Evolutionary conservation across 2,329 filamentous ascomycete genomes (phyloP), one percentile per base, ranked within the genome.

Genomic region (Cladophialophora carrionii): DNA sequence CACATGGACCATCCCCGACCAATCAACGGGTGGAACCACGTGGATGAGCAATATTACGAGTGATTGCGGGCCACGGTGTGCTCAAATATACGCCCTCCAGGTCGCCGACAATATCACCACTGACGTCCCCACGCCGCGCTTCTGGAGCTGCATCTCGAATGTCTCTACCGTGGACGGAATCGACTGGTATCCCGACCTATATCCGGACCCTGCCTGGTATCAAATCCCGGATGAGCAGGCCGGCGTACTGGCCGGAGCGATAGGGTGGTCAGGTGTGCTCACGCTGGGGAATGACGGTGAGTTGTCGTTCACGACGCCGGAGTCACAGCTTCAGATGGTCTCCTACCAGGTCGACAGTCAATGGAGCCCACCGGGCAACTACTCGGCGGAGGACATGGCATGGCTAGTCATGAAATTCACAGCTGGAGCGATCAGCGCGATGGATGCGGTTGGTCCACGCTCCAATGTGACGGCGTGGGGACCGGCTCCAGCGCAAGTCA

Each of bases 401-500:
- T 10, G 5, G n/a, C 52, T 65, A 46, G 22, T 70, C 2, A 63
- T 62, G 60, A 61, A 51, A 17, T 70, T 69, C 62, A 63, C 68
- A 9, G 51, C 64, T 7, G 62, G 65, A 32, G 63, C 66, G 7
- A 59, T 70, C 48, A 41, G 61, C 2, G 68, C 68, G 7, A 32
- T 67, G 41, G 67, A 70, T 57, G 5, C 49, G 2, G 31, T 52
- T 29, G 68, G 67, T 10, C 66, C 62, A 4, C 53, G 68, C 8
- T 20, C 59, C 24, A 69, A 96, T 83, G 73, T 94, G 96, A 57
- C 90, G 92, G 69, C 92, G 96, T 59, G 41, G 17, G 48, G 26
- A 17, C 90, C 93, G 96, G 48, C 85, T 83, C 5, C 92, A 90
- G 12, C 79, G 81, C 77, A 98, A 93, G 73, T 96, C 96, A 66